Percentiles rank a stretch among this genome's conserved stretches.
These are phyloP conservation scores for Lentinula lateritia DNA, from an alignment of 768 basidiomycete species.

Conservation along the genomic window DNA sequence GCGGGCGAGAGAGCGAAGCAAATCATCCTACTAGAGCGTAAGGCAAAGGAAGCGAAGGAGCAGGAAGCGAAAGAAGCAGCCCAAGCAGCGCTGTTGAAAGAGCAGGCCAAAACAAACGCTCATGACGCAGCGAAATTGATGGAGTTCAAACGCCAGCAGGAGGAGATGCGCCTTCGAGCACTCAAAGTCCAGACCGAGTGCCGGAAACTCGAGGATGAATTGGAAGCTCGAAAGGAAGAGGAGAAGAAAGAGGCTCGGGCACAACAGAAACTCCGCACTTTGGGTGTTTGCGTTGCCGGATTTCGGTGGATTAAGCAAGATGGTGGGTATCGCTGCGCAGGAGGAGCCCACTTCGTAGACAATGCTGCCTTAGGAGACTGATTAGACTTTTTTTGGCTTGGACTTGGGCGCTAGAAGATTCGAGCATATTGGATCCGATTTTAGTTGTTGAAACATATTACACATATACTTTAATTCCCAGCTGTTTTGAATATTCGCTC, in stretches of 20 bases:
- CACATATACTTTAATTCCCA: too few relatives aligned
- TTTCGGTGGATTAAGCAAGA: conserved; percentile 37
- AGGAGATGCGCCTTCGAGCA: conserved; percentile 16
- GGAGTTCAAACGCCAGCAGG: conserved; percentile 16
- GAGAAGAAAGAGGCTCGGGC: conserved; percentile 35
- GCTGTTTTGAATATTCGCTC: too few relatives aligned
- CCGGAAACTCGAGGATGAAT: conserved; percentile 15
- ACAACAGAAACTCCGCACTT: conserved; percentile 33
- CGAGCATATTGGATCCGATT: background rate
- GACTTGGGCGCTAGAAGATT: too few relatives aligned
- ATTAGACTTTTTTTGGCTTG: background rate
- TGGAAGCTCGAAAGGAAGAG: conserved; percentile 12
- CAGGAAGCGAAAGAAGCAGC: conserved; percentile 9
- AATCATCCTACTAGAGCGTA: conserved; percentile 15
- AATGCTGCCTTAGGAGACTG: conserved; percentile 9
- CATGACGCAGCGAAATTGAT: conserved; percentile 7
- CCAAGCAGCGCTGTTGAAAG: conserved; percentile 10
- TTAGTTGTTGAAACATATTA: background rate
- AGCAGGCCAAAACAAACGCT: conserved; percentile 9
- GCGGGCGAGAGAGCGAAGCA: conserved; percentile 12
- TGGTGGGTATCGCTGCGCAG: conserved; percentile 41
- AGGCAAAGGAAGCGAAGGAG: conserved; percentile 3
- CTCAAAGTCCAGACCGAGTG: conserved; percentile 15
- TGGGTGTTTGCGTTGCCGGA: conserved; percentile 48
- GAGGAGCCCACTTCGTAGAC: conserved; percentile 35